phyloP scores from a whole-genome alignment of 2,329 filamentous ascomycete species.

The Pseudogymnoascus verrucosus region DNA sequence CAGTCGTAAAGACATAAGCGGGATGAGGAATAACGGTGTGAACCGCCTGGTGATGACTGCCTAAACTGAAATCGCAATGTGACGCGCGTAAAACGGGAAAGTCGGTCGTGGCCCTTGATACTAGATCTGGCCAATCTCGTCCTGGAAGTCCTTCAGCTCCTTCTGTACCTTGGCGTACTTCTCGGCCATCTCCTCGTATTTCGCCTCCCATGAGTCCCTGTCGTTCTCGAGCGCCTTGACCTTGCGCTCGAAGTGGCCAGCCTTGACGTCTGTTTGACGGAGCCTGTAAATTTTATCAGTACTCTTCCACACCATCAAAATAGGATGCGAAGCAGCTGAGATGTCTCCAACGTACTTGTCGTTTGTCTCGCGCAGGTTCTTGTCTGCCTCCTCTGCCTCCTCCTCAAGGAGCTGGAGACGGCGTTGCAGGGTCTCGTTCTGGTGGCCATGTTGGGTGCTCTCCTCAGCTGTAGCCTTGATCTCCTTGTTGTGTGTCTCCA shows the following conservation, averaged over 20 bases:
- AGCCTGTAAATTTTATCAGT: conserved; percentile 51
- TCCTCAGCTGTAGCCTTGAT: conserved; percentile 81
- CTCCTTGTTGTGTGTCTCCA: conserved; percentile 75
- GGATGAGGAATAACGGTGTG: conserved; percentile 1
- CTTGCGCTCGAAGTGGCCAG: conserved; percentile 98
- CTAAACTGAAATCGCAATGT: conserved; percentile 6
- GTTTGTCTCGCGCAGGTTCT: conserved; percentile 92
- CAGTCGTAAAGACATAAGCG: background rate
- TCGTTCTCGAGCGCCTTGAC: conserved; percentile 90
- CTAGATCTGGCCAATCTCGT: conserved; percentile 88
- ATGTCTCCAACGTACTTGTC: conserved; percentile 69
- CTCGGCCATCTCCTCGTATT: conserved; percentile 96
- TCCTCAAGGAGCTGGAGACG: conserved; percentile 95
- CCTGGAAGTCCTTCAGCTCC: conserved; percentile 84
- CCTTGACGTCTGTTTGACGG: conserved; percentile 98
- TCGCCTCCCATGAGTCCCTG: conserved; percentile 90
- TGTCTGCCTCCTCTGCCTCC: conserved; percentile 93
- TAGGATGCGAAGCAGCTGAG: background rate
- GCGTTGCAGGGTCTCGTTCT: conserved; percentile 86
- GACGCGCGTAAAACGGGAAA: conserved; percentile 5
- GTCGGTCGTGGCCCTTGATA: background rate
- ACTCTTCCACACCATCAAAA: conserved; percentile 10
- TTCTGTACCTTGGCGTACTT: conserved; percentile 79
- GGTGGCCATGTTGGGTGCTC: conserved; percentile 71
- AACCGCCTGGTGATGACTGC: conserved; percentile 5